These are phyloP conservation scores for Cercospora canescens DNA, from an alignment of 2,329 filamentous ascomycete species.

Conservation along the genomic window DNA sequence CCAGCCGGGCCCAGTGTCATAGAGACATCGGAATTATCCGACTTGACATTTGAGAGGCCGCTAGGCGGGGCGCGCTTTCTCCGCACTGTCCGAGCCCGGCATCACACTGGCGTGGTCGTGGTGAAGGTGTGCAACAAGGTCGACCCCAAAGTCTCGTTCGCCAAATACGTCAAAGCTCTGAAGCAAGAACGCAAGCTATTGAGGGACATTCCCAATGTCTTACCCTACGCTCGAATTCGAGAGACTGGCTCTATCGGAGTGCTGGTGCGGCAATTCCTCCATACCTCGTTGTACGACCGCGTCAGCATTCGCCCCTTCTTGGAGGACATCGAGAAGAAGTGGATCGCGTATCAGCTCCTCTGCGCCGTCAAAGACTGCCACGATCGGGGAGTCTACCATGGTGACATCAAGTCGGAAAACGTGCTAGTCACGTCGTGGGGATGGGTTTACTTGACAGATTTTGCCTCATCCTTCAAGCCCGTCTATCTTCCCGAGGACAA, in stretches of 20 bases:
- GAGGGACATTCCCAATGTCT: constrained; percentile 82
- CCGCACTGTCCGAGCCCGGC: constrained; percentile 89
- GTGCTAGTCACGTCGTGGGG: constrained; percentile 98
- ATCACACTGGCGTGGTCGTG: constrained; percentile 86
- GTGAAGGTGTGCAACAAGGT: constrained; percentile 90
- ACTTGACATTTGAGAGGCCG: constrained; percentile 88
- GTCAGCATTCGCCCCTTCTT: constrained; percentile 94
- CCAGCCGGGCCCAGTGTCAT: constrained; percentile 91
- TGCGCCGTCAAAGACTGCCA: constrained; percentile 93
- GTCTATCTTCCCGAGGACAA: constrained; percentile 94
- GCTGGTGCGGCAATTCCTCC: constrained; percentile 89
- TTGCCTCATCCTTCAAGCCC: constrained; percentile 93
- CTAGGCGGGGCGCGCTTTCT: constrained; percentile 92
- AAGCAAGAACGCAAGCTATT: constrained; percentile 81
- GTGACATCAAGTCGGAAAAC: constrained; percentile 98
- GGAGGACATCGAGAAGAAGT: constrained; percentile 98
- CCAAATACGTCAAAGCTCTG: constrained; percentile 74
- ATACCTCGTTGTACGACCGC: constrained; percentile 95
- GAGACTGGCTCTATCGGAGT: constrained; percentile 92
- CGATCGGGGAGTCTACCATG: constrained; percentile 84
- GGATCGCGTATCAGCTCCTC: constrained; percentile 93
- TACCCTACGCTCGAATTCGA: constrained; percentile 85
- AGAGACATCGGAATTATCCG: constrained; percentile 86
- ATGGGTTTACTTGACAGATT: constrained; percentile 97
- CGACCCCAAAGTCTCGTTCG: constrained; percentile 76